Percentiles rank a stretch among this genome's conserved stretches.
These are phyloP conservation scores for Globisporangium cylindrosporum DNA, from an alignment of 352 stramenopile genomes.

Conservation along the genomic window DNA sequence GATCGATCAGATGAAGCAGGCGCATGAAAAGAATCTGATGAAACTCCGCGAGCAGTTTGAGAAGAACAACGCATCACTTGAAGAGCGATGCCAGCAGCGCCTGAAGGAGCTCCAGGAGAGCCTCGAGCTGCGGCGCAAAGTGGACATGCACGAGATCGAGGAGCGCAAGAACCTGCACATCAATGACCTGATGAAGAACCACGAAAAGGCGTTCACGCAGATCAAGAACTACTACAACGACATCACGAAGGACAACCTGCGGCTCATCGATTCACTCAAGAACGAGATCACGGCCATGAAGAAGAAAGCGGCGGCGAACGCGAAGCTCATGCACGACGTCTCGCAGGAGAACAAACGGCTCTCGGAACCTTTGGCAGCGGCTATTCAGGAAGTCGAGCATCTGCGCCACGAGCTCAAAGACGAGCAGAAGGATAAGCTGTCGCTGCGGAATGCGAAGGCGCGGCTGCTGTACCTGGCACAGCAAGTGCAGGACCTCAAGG, in stretches of 20 bases:
- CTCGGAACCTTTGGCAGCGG: slow-evolving; percentile 81
- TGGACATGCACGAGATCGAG: slow-evolving; percentile 92
- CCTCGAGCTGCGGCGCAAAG: slow-evolving; percentile 90
- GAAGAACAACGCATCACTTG: slow-evolving; percentile 75
- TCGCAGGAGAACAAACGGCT: slow-evolving; percentile 91
- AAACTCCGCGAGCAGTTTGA: slow-evolving; percentile 92
- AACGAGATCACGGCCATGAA: slow-evolving; percentile 92
- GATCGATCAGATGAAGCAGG: slow-evolving; percentile 88
- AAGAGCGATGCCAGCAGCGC: slow-evolving; percentile 64
- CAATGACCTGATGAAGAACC: slow-evolving; percentile 94
- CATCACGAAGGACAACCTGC: slow-evolving; percentile 93
- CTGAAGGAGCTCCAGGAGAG: slow-evolving; percentile 76
- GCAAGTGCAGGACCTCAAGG: slow-evolving; percentile 62
- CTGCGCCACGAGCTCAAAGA: slow-evolving; percentile 89
- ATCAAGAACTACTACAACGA: slow-evolving; percentile 97
- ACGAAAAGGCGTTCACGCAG: slow-evolving; percentile 91
- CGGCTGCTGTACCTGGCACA: slow-evolving; percentile 75
- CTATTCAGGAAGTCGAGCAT: slow-evolving; percentile 87
- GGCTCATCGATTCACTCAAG: slow-evolving; percentile 91
- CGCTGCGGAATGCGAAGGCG: slow-evolving; percentile 86
- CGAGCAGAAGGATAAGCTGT: slow-evolving; percentile 91
- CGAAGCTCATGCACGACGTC: slow-evolving; percentile 93
- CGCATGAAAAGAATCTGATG: slow-evolving; percentile 91
- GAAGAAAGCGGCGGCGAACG: slow-evolving; percentile 87
- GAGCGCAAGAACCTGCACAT: slow-evolving; percentile 96